Conservation (phyloP, 352 stramenopile genomes). For the Phytophthora boehmeriae region DNA sequence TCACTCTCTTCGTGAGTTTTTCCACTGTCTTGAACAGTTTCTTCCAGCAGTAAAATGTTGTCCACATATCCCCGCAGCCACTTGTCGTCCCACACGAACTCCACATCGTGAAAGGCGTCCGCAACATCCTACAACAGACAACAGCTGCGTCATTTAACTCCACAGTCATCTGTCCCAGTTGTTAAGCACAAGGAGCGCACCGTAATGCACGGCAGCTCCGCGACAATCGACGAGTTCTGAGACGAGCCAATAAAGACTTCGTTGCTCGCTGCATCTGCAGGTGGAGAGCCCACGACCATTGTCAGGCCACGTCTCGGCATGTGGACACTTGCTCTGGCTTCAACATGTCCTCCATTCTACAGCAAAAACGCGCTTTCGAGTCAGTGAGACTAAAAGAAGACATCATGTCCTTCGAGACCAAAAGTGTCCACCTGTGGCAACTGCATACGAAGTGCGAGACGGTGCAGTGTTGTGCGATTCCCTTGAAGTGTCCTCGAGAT, state of each 20-base stretch:
- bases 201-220: constrained; percentile 42
- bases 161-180: neutral
- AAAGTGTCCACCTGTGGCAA: constrained; percentile 29
- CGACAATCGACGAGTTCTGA: constrained; percentile 40
- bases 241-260: constrained; percentile 34
- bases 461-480: constrained; percentile 20
- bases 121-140: constrained; percentile 30
- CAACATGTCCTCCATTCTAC: constrained; percentile 10
- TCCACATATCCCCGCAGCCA: constrained; percentile 73
- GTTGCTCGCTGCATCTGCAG: constrained; percentile 14
- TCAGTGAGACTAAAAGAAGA: too few relatives aligned
- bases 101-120: constrained; percentile 35
- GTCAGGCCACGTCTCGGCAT: constrained; percentile 27
- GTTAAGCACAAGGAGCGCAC: constrained; percentile 14
- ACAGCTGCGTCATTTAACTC: neutral
- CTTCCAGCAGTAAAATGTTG: constrained; percentile 51
- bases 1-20: constrained; percentile 5
- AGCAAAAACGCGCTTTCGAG: too few relatives aligned
- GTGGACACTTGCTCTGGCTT: constrained; percentile 36
- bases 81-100: constrained; percentile 50
- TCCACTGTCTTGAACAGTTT: constrained; percentile 25
- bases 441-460: constrained; percentile 28
- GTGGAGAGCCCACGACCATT: constrained; percentile 31
- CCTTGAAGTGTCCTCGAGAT: constrained; percentile 14
- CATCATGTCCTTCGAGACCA: neutral